phyloP scores from a whole-genome alignment of 2,329 filamentous ascomycete genomes.

The Stemphylium vesicarium region DNA sequence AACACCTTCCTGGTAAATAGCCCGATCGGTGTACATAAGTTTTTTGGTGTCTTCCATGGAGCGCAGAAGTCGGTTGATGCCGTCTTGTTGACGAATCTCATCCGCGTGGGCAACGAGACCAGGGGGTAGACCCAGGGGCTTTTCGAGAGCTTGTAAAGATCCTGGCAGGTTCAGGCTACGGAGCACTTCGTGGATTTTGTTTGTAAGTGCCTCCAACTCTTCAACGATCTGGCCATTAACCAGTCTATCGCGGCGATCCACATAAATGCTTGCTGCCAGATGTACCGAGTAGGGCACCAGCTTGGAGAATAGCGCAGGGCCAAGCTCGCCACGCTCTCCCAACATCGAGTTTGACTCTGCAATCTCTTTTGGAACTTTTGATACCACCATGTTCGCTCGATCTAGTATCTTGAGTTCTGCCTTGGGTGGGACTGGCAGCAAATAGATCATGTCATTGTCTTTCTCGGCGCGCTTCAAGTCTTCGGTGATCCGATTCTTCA shows the following conservation, averaged over 20 bases:
- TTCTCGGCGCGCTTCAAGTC: slow-evolving; percentile 92
- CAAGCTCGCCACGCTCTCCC: slow-evolving; percentile 80
- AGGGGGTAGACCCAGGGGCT: slow-evolving; percentile 87
- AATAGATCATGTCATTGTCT: slow-evolving; percentile 95
- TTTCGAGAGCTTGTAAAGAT: slow-evolving; percentile 91
- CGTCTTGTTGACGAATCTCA: slow-evolving; percentile 90
- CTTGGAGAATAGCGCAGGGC: slow-evolving; percentile 84
- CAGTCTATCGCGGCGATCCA: slow-evolving; percentile 86
- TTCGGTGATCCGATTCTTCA: slow-evolving; percentile 83
- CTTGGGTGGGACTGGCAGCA: slow-evolving; percentile 85
- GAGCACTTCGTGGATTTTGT: slow-evolving; percentile 77
- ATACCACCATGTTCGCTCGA: slow-evolving; percentile 84
- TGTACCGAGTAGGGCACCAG: slow-evolving; percentile 96
- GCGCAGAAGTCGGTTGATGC: slow-evolving; percentile 74
- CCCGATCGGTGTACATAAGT: slow-evolving; percentile 78
- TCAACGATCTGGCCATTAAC: slow-evolving; percentile 88
- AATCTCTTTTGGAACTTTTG: slow-evolving; percentile 81
- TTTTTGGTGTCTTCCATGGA: slow-evolving; percentile 90
- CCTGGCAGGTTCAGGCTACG: slow-evolving; percentile 87
- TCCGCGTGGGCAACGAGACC: slow-evolving; percentile 88
- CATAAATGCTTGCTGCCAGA: slow-evolving; percentile 92
- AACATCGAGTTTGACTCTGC: slow-evolving; percentile 80
- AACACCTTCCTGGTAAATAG: slow-evolving; percentile 82
- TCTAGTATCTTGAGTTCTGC: slow-evolving; percentile 85
- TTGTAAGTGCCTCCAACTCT: slow-evolving; percentile 81